These are phyloP conservation scores for Ceratobasidium sp. DNA, from an alignment of 1,284 basidiomycete genomes.

Conservation along the genomic window DNA sequence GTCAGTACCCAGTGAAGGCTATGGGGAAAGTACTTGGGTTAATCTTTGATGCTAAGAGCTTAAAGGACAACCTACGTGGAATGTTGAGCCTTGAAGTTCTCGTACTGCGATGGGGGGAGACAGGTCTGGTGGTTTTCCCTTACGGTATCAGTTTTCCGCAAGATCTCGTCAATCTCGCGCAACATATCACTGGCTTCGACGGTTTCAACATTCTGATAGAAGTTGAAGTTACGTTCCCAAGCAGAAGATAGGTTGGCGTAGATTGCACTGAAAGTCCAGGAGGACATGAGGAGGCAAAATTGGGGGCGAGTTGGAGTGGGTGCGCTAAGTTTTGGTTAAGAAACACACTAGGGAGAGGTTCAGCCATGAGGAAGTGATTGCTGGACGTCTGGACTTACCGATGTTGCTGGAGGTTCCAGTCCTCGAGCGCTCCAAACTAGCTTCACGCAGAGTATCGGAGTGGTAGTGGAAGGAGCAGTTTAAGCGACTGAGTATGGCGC, in stretches of 20 bases:
- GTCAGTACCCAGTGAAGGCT: constrained; percentile 18
- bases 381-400: not conserved
- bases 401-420: too few relatives aligned
- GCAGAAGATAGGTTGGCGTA: not conserved
- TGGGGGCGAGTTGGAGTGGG: not conserved
- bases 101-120: not conserved
- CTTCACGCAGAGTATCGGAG: too few relatives aligned
- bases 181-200: not conserved
- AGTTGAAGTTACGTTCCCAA: not conserved
- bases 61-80: not conserved
- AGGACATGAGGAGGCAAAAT: not conserved
- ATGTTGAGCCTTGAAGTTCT: not conserved
- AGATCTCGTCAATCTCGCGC: not conserved
- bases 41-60: not conserved
- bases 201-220: not conserved
- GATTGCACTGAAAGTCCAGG: constrained; percentile 13
- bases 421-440: too few relatives aligned
- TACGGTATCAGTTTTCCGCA: too few relatives aligned
- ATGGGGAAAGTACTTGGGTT: not conserved
- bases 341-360: not conserved
- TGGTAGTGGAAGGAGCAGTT: too few relatives aligned
- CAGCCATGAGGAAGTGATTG: not conserved
- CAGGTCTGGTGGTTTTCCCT: too few relatives aligned
- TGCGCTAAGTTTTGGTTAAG: not conserved
- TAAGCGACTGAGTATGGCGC: too few relatives aligned